A percentile compares a stretch with the other conserved stretches of the same genome.
Conservation (phyloP, 208 protist species). For the Strigomonas galati region DNA sequence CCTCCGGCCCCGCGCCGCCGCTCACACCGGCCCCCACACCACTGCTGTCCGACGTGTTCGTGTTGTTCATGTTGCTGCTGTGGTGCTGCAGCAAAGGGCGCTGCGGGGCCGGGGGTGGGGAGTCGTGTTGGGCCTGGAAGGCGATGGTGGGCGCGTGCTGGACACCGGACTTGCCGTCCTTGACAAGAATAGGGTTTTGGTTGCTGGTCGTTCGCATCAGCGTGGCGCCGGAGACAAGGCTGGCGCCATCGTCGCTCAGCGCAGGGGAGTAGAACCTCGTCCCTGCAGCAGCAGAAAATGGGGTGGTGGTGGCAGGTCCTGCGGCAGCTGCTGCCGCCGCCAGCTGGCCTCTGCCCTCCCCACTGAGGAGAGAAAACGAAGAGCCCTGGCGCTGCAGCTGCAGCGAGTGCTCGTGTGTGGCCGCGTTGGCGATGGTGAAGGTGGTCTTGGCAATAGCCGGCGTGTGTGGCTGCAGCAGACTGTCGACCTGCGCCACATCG, state of each 20-base stretch:
- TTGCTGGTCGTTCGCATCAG: background rate
- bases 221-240: background rate
- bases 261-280: background rate
- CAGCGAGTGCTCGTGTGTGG: background rate
- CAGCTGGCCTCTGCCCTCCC: too few species aligned
- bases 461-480: background rate
- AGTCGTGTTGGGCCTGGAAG: background rate
- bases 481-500: background rate
- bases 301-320: too few species aligned
- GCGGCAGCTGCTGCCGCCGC: too few species aligned
- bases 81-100: background rate
- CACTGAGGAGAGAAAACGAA: background rate
- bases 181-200: background rate
- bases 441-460: too few species aligned
- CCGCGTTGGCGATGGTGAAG: background rate
- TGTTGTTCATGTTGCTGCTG: background rate
- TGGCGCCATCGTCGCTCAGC: background rate
- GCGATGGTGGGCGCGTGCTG: background rate
- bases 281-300: too few species aligned
- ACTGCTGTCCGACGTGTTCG: background rate
- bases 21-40: background rate
- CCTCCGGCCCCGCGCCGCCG: background rate
- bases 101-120: background rate
- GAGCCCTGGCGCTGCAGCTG: background rate
- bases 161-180: background rate